Evolutionary conservation across 2,329 filamentous ascomycete genomes (phyloP).

Genomic region (Byssoonygena ceratinophila): DNA sequence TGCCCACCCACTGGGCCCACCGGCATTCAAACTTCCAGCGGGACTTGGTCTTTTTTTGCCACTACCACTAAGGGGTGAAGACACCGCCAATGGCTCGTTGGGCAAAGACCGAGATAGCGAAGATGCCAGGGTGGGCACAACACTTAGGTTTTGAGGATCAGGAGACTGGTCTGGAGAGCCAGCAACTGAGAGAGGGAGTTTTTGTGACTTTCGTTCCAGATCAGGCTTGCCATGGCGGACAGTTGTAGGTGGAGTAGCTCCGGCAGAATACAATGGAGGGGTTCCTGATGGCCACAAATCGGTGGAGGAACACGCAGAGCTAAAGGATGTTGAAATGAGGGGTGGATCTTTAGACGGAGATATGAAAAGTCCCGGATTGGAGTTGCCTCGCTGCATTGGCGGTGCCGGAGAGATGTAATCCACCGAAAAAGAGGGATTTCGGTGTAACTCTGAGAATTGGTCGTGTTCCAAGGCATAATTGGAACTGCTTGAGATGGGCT

Average conservation of each 20-base stretch:
- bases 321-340: conserved; percentile 29
- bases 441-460: conserved; percentile 29
- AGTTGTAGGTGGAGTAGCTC: conserved; percentile 42
- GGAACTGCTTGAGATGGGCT: conserved; percentile 32
- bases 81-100: conserved; percentile 35
- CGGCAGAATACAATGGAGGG: conserved; percentile 43
- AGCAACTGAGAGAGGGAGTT: conserved; percentile 31
- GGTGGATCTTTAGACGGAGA: conserved; percentile 28
- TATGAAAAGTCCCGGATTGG: background rate
- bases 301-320: conserved; percentile 42
- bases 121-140: conserved; percentile 36
- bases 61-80: conserved; percentile 28
- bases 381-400: conserved; percentile 23
- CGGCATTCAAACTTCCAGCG: conserved; percentile 27
- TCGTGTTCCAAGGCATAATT: background rate
- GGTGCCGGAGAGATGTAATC: conserved; percentile 39
- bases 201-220: conserved; percentile 35
- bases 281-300: conserved; percentile 43
- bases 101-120: conserved; percentile 39
- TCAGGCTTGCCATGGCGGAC: conserved; percentile 34
- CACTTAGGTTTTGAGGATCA: conserved; percentile 32
- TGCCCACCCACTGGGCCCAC: conserved; percentile 25
- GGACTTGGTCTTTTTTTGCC: conserved; percentile 32
- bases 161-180: conserved; percentile 35
- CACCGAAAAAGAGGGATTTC: conserved; percentile 37